Evolutionary conservation across 2,329 filamentous ascomycete genomes (phyloP).

Genomic region (Monosporascus sp.): DNA sequence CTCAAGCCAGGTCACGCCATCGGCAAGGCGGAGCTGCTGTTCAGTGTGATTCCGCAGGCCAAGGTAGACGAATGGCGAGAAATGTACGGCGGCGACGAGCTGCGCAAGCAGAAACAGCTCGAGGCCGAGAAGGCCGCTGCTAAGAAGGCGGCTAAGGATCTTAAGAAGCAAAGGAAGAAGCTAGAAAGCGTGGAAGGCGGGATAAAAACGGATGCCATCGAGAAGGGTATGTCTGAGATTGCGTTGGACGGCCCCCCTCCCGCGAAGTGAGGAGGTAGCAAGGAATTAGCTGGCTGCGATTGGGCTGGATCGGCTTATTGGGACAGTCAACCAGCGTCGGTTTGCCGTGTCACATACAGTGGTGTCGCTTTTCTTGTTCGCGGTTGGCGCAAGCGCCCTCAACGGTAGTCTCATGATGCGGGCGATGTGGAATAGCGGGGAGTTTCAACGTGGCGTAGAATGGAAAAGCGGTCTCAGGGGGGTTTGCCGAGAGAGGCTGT

Average conservation of each 20-base stretch:
- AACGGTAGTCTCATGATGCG: too few species aligned
- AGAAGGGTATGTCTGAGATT: not conserved
- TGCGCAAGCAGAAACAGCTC: not conserved
- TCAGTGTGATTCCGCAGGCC: slow-evolving; percentile 74
- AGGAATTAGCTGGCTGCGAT: too few species aligned
- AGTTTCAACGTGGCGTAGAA: not conserved
- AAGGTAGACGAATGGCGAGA: slow-evolving; percentile 81
- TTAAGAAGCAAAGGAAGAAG: not conserved
- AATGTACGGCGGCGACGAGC: slow-evolving; percentile 56
- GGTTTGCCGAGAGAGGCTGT: not conserved
- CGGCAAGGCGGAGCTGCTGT: slow-evolving; percentile 72
- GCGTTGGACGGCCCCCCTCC: not conserved
- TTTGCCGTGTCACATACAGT: too few species aligned
- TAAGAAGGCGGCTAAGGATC: slow-evolving; percentile 33
- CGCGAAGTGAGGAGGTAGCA: not conserved
- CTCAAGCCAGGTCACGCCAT: slow-evolving; percentile 74
- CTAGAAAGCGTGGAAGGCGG: not conserved
- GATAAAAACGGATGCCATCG: not conserved
- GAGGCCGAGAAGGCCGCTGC: slow-evolving; percentile 44
- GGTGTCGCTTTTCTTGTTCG: too few species aligned
- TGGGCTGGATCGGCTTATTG: too few species aligned
- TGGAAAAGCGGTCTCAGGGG: not conserved
- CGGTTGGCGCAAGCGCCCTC: too few species aligned
- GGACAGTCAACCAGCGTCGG: too few species aligned
- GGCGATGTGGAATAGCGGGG: too few species aligned